Percentiles rank a stretch among this genome's conserved stretches.
Evolutionary conservation across 805 yeast genomes (phyloP).

Genomic region (Clavispora phyllophila): DNA sequence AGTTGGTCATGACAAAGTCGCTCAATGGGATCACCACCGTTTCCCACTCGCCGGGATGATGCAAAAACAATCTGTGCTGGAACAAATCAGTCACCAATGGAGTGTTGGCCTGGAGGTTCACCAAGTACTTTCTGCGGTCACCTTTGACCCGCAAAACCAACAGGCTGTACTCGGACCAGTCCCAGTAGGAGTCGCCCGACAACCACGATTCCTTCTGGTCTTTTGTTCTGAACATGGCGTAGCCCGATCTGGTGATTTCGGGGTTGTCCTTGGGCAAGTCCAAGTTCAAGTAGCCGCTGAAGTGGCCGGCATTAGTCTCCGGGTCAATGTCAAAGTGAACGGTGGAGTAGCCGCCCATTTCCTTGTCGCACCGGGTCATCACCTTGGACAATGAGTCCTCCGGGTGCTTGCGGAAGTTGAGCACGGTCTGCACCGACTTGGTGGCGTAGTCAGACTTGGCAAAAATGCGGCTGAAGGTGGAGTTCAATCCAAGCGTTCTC

Average conservation of each 20-base stretch:
- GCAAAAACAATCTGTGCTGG: constrained; percentile 74
- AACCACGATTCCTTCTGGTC: constrained; percentile 42
- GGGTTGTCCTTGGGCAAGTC: constrained; percentile 40
- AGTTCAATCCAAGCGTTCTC: constrained; percentile 36
- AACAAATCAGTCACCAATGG: constrained; percentile 73
- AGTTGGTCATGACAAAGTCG: constrained; percentile 77
- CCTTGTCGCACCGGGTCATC: constrained; percentile 64
- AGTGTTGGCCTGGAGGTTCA: constrained; percentile 77
- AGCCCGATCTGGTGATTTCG: constrained; percentile 42
- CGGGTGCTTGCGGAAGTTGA: constrained; percentile 53
- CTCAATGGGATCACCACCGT: constrained; percentile 72
- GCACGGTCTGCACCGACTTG: constrained; percentile 36
- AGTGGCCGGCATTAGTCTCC: constrained; percentile 28
- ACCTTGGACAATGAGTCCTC: constrained; percentile 42
- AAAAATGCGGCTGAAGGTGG: constrained; percentile 33
- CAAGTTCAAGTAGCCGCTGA: constrained; percentile 57
- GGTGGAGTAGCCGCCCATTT: constrained; percentile 74
- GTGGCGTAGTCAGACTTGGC: constrained; percentile 25
- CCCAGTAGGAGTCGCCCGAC: constrained; percentile 53
- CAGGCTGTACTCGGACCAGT: constrained; percentile 60
- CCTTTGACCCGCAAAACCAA: constrained; percentile 69
- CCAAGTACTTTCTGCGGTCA: constrained; percentile 66
- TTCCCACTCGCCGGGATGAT: constrained; percentile 76
- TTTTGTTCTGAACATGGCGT: constrained; percentile 79
- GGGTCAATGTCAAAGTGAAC: constrained; percentile 45